These are phyloP conservation scores for Pseudomonodictys pantanalensis DNA, from an alignment of 495 filamentous ascomycete genomes.

Conservation along the genomic window DNA sequence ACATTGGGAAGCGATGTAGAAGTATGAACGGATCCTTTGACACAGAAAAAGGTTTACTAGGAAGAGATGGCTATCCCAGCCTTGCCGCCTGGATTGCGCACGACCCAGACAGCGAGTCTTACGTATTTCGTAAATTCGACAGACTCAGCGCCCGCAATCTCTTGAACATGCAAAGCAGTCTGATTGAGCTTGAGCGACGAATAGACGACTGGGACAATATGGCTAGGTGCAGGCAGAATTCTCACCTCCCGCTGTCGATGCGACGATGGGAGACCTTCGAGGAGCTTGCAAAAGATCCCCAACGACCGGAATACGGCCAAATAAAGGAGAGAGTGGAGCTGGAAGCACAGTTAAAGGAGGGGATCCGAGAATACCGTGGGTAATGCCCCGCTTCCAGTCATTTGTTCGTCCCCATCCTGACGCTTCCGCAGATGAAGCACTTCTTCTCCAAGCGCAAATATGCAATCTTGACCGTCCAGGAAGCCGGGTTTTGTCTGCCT, in stretches of 20 bases:
- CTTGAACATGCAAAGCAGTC: slow-evolving; percentile 14
- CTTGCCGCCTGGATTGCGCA: slow-evolving; percentile 16
- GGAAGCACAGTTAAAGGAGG: neutral
- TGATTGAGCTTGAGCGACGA: neutral
- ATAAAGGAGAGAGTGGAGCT: slow-evolving; percentile 5
- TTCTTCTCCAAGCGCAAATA: slow-evolving; percentile 1
- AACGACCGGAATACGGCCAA: neutral
- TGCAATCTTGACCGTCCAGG: slow-evolving; percentile 1
- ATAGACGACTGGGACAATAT: neutral
- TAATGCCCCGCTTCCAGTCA: neutral
- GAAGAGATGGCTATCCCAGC: slow-evolving; percentile 11
- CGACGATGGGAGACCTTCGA: slow-evolving; percentile 13
- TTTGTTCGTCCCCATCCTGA: neutral
- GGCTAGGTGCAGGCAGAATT: neutral
- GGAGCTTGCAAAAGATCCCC: neutral
- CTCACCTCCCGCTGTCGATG: neutral
- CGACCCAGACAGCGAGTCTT: slow-evolving; percentile 16
- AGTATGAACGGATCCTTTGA: neutral
- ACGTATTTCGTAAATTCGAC: slow-evolving; percentile 19
- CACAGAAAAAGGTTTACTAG: neutral
- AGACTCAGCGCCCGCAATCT: slow-evolving; percentile 12
- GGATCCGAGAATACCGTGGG: slow-evolving; percentile 15
- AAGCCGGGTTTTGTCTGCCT: neutral
- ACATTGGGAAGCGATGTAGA: too few relatives aligned
- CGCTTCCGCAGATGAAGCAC: slow-evolving; percentile 1